A percentile compares a stretch with the other conserved stretches of the same genome.
These are phyloP conservation scores for Petunia axillaris DNA, from an alignment of 257 asterid genomes.

Conservation along the genomic window DNA sequence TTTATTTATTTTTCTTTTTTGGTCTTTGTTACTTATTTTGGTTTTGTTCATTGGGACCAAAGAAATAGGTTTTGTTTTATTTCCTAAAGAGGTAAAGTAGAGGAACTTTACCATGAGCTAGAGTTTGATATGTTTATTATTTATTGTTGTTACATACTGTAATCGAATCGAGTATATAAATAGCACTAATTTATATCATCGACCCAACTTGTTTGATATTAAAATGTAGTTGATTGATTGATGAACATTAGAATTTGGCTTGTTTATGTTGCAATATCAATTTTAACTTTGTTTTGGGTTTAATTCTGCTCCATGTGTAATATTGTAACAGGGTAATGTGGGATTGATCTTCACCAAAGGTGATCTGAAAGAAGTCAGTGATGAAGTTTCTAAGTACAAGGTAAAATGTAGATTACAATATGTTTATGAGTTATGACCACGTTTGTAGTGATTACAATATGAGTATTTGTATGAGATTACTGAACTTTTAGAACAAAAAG, in stretches of 20 bases:
- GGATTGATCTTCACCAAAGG: slow-evolving; percentile 47
- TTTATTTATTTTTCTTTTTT: not conserved
- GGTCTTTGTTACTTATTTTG: not conserved
- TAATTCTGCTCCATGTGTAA: not conserved
- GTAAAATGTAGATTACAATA: slow-evolving; percentile 23
- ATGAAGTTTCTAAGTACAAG: slow-evolving; percentile 44
- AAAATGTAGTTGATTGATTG: not conserved
- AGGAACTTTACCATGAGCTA: not conserved
- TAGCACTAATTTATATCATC: not conserved
- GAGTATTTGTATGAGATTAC: no score
- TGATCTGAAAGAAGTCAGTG: slow-evolving; percentile 48
- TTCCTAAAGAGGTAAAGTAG: not conserved
- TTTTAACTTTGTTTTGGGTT: no score
- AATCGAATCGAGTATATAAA: no score
- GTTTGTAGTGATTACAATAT: not conserved
- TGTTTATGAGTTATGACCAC: not conserved
- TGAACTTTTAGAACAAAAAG: not conserved
- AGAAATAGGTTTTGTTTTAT: slow-evolving; percentile 14
- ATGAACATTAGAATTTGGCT: not conserved
- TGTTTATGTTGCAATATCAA: not conserved
- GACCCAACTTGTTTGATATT: not conserved
- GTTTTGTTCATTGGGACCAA: slow-evolving; percentile 20
- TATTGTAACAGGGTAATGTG: slow-evolving; percentile 41
- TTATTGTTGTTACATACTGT: not conserved
- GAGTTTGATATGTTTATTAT: not conserved